Evolutionary conservation across 2,329 filamentous ascomycete species (phyloP), one percentile per base, ranked within the genome.

Genomic region (Diaporthe velutina): DNA sequence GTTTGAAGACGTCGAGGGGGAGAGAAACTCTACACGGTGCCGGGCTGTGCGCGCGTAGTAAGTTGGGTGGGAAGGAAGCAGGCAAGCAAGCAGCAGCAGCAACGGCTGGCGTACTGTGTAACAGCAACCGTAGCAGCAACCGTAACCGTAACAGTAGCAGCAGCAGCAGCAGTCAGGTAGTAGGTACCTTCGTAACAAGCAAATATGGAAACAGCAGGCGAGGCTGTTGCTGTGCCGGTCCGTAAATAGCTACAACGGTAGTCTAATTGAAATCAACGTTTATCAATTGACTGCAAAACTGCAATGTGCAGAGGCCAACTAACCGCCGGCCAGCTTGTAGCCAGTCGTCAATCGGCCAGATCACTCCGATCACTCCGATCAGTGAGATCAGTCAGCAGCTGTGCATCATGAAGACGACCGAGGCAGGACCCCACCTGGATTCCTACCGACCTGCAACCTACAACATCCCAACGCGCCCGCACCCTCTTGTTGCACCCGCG

Each of bases 1-100:
- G 61, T 50, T 67, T 67, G 61, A 67, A 67, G 61, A 58, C 30
- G 58, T 42, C 5, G 55, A n/a, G 33, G 33, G 35, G 22, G 10
- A 35, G 19, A 40, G 55, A 60, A 60, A 40, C 55, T 40, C 55
- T 40, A 38, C 33, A 60, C 55, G 33, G 55, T 25, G 30, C 33
- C 17, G 55, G 5, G 30, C 55, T 60, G 55, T 60, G 55, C 55
- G 35, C 22, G 33, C 35, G 12, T n/a, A 15, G 8, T 13, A 15
- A 15, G 6, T 28, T 17, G 15, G 52, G 52, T 17, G 15, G 52
- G 52, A 12, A 50, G 19, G 19, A 7, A 48, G 48, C 15, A 55
- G 25, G 33, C 55, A 35, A 40, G 25, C 60, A 33, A 33, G 38
- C 25, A 8, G 40, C 15, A 40, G n/a, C 30, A 13, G 17, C 30